phyloP scores from a whole-genome alignment of 2,329 filamentous ascomycete genomes.

The Aspergillus felis region DNA sequence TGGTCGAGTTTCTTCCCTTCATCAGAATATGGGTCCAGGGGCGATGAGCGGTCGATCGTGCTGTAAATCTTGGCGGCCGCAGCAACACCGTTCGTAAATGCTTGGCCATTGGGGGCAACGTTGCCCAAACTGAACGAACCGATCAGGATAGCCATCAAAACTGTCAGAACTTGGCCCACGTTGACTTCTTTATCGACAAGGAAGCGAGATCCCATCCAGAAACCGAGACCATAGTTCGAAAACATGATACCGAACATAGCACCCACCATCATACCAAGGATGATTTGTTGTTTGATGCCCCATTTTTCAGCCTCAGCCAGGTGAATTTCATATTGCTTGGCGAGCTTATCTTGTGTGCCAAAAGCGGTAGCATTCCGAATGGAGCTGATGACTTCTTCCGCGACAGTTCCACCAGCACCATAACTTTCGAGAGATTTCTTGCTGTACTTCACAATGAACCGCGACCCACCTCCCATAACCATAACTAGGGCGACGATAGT shows the following conservation, averaged over 20 bases:
- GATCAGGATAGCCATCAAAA: constrained; percentile 87
- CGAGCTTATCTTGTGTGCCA: constrained; percentile 88
- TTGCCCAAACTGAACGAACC: constrained; percentile 89
- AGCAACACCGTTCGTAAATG: constrained; percentile 77
- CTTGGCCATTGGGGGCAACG: constrained; percentile 77
- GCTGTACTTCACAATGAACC: constrained; percentile 75
- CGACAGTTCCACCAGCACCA: constrained; percentile 78
- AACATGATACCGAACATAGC: constrained; percentile 81
- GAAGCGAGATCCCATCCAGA: constrained; percentile 81
- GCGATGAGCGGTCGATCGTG: constrained; percentile 84
- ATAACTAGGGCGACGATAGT: constrained; percentile 76
- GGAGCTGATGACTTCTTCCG: constrained; percentile 91
- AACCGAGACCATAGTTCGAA: constrained; percentile 79
- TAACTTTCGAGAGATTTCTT: constrained; percentile 75
- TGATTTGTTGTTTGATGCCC: constrained; percentile 71
- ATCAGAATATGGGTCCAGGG: constrained; percentile 70
- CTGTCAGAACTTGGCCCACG: constrained; percentile 72
- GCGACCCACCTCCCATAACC: constrained; percentile 69
- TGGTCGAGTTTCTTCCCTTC: constrained; percentile 69
- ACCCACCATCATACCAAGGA: constrained; percentile 74
- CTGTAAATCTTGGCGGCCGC: constrained; percentile 89
- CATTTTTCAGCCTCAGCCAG: constrained; percentile 68
- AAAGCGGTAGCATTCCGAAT: constrained; percentile 91
- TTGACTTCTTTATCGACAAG: constrained; percentile 62
- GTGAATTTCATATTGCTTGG: constrained; percentile 76